Conservation (phyloP, 108 stramenopile genomes). For the Cyclostephanos invisitatus region DNA sequence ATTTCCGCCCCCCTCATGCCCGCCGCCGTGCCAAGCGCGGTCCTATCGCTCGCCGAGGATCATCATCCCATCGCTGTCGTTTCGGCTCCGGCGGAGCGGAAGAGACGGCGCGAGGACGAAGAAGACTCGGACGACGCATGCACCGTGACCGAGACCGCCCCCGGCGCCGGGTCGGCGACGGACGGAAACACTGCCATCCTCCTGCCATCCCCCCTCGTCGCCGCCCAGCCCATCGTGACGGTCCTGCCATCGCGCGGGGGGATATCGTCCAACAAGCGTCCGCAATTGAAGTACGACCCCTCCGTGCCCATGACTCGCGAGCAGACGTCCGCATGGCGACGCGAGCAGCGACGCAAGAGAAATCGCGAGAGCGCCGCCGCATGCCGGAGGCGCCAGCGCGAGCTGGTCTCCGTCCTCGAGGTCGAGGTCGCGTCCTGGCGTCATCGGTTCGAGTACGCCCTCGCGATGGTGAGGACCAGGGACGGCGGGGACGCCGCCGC, state of each 20-base stretch:
- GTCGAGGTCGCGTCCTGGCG: conserved; percentile 77
- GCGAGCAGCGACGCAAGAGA: conserved; percentile 81
- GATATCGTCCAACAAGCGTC: conserved; percentile 20
- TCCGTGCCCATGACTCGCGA: conserved; percentile 83
- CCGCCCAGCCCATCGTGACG: conserved; percentile 26
- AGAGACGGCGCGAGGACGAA: conserved; percentile 54
- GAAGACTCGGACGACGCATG: background rate
- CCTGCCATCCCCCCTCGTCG: background rate
- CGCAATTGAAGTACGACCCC: conserved; percentile 87
- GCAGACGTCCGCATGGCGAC: conserved; percentile 76
- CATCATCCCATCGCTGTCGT: background rate
- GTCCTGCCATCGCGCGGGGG: conserved; percentile 21
- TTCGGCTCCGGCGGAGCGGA: conserved; percentile 45
- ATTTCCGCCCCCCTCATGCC: conserved; percentile 4
- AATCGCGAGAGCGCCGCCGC: conserved; percentile 87
- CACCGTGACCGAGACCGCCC: background rate
- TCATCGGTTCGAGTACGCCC: conserved; percentile 66
- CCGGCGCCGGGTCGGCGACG: background rate
- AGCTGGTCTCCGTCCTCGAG: conserved; percentile 80
- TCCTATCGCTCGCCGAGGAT: background rate
- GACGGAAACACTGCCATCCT: background rate
- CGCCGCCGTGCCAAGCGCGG: background rate
- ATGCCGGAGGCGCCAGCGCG: conserved; percentile 75
- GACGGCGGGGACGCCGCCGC: conserved; percentile 41
- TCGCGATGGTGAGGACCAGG: conserved; percentile 57